Evolutionary conservation across 2,329 filamentous ascomycete genomes (phyloP).

Genomic region (Penicillium expansum): DNA sequence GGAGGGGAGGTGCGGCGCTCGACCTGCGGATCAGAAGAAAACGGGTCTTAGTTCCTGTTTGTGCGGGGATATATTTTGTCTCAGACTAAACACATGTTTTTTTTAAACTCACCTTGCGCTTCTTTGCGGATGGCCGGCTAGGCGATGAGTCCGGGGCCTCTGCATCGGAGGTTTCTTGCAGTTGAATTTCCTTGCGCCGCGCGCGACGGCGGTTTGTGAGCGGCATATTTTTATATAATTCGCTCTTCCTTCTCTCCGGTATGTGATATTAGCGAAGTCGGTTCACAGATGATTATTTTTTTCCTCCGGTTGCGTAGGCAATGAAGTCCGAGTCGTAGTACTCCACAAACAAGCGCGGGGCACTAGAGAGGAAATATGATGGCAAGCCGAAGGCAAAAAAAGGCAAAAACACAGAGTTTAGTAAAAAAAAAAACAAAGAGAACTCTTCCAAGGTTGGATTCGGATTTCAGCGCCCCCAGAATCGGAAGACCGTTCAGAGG

Average conservation of each 20-base stretch:
- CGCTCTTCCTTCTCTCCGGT: constrained; percentile 1
- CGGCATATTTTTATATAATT: constrained; percentile 33
- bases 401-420: background rate
- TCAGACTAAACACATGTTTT: constrained; percentile 8
- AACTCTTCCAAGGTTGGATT: constrained; percentile 16
- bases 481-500: constrained; percentile 25
- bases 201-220: constrained; percentile 45
- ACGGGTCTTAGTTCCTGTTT: constrained; percentile 13
- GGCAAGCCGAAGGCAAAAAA: constrained; percentile 14
- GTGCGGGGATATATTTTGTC: constrained; percentile 5
- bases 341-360: constrained; percentile 15
- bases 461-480: constrained; percentile 26
- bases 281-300: constrained; percentile 8
- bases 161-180: constrained; percentile 46
- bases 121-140: constrained; percentile 47
- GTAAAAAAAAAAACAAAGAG: constrained; percentile 15
- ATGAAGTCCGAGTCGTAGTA: constrained; percentile 5
- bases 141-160: constrained; percentile 50
- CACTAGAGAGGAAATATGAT: constrained; percentile 8
- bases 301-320: constrained; percentile 8
- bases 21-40: constrained; percentile 26
- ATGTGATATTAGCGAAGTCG: constrained; percentile 1
- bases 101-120: constrained; percentile 45
- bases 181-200: constrained; percentile 46
- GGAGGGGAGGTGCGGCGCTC: constrained; percentile 35